These are phyloP conservation scores for Paxillus ammoniavirescens DNA, from an alignment of 768 basidiomycete species.

Conservation along the genomic window DNA sequence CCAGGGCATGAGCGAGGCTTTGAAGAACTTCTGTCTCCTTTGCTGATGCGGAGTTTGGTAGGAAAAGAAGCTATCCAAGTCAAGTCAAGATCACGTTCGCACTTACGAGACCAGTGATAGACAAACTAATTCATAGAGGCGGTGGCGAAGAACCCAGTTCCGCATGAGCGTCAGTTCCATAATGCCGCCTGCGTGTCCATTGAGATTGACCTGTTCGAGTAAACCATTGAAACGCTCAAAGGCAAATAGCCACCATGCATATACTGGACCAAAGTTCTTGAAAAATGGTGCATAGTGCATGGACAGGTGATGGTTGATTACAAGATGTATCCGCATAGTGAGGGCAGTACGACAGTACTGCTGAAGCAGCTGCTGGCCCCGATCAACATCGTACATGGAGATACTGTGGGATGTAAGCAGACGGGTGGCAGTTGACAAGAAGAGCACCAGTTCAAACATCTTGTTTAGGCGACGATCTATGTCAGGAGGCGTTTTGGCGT, in stretches of 20 bases:
- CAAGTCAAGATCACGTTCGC: neutral
- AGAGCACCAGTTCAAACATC: too few relatives aligned
- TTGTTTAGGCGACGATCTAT: too few relatives aligned
- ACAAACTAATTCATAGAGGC: neutral
- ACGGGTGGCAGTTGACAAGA: too few relatives aligned
- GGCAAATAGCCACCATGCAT: conserved; percentile 36
- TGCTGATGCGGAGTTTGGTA: neutral
- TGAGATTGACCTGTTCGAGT: conserved; percentile 31
- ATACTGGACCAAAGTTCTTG: conserved; percentile 31
- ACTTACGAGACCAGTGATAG: too few relatives aligned
- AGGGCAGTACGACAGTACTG: too few relatives aligned
- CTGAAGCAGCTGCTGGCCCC: too few relatives aligned
- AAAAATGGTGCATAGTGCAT: conserved; percentile 22
- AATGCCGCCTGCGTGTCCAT: conserved; percentile 28
- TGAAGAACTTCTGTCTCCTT: neutral
- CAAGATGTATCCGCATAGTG: neutral
- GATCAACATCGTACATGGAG: too few relatives aligned
- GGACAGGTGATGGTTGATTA: conserved; percentile 31
- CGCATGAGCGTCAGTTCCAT: conserved; percentile 32
- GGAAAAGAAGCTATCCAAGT: neutral
- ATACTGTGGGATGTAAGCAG: too few relatives aligned
- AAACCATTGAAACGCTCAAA: conserved; percentile 37
- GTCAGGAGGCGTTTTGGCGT: too few relatives aligned
- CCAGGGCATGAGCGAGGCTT: neutral
- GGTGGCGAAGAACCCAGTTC: conserved; percentile 20